Evolutionary conservation across 2,329 filamentous ascomycete genomes (phyloP).

Genomic region (Pochonia chlamydosporia): DNA sequence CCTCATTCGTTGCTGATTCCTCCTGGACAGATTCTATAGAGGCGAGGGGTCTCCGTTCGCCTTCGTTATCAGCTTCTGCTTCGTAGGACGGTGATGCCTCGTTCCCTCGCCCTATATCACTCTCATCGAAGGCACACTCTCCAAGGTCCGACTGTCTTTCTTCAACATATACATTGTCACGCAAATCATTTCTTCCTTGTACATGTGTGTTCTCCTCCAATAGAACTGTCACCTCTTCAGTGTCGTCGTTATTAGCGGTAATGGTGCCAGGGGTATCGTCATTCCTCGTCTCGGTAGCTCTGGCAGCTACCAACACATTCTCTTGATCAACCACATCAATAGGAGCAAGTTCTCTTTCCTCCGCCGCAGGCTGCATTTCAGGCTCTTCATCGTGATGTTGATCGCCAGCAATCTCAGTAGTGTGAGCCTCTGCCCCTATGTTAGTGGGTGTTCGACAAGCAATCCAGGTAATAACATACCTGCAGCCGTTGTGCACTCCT

Average conservation of each 20-base stretch:
- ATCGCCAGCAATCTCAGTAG: neutral
- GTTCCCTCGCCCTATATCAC: too few relatives aligned
- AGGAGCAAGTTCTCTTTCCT: neutral
- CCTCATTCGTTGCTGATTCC: too few relatives aligned
- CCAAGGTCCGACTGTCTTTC: too few relatives aligned
- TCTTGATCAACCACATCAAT: neutral
- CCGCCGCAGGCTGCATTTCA: neutral
- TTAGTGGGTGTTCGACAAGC: neutral
- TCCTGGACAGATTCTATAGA: too few relatives aligned
- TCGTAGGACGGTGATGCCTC: too few relatives aligned
- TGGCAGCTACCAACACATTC: neutral
- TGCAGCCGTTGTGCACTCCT: neutral
- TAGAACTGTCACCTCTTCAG: neutral
- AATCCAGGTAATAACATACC: neutral
- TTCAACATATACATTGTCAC: too few relatives aligned
- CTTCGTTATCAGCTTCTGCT: too few relatives aligned
- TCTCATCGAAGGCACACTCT: too few relatives aligned
- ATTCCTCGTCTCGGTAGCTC: neutral
- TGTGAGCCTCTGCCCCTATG: neutral
- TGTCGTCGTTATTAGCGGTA: neutral
- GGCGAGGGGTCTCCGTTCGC: too few relatives aligned
- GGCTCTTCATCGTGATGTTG: neutral
- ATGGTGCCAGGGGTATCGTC: neutral
- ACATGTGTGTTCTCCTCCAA: too few relatives aligned
- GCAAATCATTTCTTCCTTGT: too few relatives aligned